These are phyloP conservation scores for Heritiera fomes DNA, from an alignment of 345 rosid genomes.

Conservation along the genomic window DNA sequence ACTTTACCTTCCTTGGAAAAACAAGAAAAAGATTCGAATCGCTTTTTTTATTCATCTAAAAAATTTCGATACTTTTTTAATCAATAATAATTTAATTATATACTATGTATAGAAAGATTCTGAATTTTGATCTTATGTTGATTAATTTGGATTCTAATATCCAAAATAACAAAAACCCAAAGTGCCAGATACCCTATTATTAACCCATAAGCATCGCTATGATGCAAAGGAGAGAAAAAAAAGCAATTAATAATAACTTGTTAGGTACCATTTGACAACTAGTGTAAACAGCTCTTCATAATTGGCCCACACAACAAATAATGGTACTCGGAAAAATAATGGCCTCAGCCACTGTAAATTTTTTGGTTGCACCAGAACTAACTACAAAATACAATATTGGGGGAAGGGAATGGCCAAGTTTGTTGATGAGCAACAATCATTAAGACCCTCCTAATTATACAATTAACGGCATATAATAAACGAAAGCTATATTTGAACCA, in stretches of 20 bases:
- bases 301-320: conserved; percentile 7
- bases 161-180: not conserved
- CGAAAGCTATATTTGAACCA: conserved; percentile 29
- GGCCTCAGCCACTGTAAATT: conserved; percentile 5
- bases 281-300: not conserved
- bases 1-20: not conserved
- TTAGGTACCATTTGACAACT: conserved; percentile 5
- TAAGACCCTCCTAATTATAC: not conserved
- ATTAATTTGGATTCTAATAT: not conserved
- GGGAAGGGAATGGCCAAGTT: conserved; percentile 7
- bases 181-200: not conserved
- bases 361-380: conserved; percentile 13
- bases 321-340: conserved; percentile 19
- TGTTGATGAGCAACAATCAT: conserved; percentile 11
- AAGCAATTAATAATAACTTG: not conserved
- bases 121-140: not conserved
- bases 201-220: not conserved
- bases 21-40: not conserved
- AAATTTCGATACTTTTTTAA: not conserved
- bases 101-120: too few relatives aligned
- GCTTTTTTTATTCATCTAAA: not conserved
- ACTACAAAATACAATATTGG: conserved; percentile 16
- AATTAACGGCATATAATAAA: not conserved
- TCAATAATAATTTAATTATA: not conserved
- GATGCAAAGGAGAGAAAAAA: not conserved